Base-by-base conservation (phyloP, 495 filamentous ascomycete genomes). In the Podospora didyma region DNA sequence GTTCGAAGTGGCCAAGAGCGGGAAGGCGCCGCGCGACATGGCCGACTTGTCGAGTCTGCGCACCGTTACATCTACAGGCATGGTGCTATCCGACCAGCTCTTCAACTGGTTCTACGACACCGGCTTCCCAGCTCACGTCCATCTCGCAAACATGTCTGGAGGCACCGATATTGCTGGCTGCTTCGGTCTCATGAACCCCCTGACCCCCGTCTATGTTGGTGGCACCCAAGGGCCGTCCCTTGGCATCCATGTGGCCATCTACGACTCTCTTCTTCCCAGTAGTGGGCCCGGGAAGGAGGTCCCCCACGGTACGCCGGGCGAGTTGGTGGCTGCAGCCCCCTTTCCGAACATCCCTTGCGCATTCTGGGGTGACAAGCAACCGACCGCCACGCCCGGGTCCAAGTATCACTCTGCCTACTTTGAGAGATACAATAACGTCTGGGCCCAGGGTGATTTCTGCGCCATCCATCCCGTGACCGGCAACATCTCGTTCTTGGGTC, bases 61-160 rank as follows among this genome's bases (percentile, higher is more conserved):
- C 22, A 63, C 73, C 16, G 87, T 91, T 17, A 83, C 79, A 10
- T 81, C 78, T 54, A 93, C 89, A 4, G 89, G 88, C 12, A 92
- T 92, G 89, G 88, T 91, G 1, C 77, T 92, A 9, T 80, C 86
- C 7, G 80, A 89, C 45, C 76, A 82, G 35, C 73, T 89, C 39
- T 90, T 89, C 65, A 81, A 88, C 54, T 93, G 88, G 88, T 90
- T 92, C 76, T 92, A 91, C 70, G 88, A 91, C 67, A 65, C 68
- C n/a, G 89, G 78, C 12, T 93, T 93, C 69, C 87, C 88, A 0
- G 26, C 77, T 2, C 67, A 73, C 59, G 76, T 82, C 3, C 87
- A 87, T 7, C 75, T 92, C 3, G 77, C 68, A 50, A 93, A 93
- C 62, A 86, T 92, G 49, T 86, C 86, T 1, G 89, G 89, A 16